Conservation (phyloP, 371 early-diverging fungal species). For the Lichtheimia hyalospora region DNA sequence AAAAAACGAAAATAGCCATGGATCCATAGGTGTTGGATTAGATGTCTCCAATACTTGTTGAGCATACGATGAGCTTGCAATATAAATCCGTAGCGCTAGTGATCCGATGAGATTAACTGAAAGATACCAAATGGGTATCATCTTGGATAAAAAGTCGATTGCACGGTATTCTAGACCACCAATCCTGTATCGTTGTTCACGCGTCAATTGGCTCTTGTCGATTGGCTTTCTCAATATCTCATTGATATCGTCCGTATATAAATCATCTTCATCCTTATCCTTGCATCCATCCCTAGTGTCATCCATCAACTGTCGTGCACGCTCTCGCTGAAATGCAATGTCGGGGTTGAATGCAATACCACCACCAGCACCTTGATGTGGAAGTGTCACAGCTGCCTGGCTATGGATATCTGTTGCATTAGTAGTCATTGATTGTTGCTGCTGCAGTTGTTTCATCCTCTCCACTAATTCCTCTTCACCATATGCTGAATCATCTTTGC, state of each 20-base stretch:
- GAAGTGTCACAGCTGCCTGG: not conserved
- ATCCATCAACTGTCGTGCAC: slow-evolving; percentile 26
- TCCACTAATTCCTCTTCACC: not conserved
- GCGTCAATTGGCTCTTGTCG: slow-evolving; percentile 28
- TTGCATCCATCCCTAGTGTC: not conserved
- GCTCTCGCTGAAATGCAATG: slow-evolving; percentile 31
- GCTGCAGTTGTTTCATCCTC: not conserved
- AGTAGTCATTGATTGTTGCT: not conserved
- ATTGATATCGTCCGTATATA: not conserved
- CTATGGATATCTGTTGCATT: not conserved
- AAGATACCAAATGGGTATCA: slow-evolving; percentile 33
- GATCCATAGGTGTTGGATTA: slow-evolving; percentile 13
- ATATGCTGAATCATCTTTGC: not conserved
- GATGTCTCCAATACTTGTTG: slow-evolving; percentile 17
- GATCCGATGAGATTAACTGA: slow-evolving; percentile 24
- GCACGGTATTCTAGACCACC: slow-evolving; percentile 44
- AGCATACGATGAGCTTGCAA: slow-evolving; percentile 29
- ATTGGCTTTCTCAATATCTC: too few species aligned
- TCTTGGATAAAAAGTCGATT: slow-evolving; percentile 26
- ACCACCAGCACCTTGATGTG: slow-evolving; percentile 3
- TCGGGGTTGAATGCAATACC: slow-evolving; percentile 37
- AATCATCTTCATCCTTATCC: slow-evolving; percentile 2
- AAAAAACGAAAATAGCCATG: slow-evolving; percentile 23
- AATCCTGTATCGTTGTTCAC: slow-evolving; percentile 31
- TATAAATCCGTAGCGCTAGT: slow-evolving; percentile 33